Evolutionary conservation across 1,139 yeast genomes (phyloP), one percentile per base, ranked within the genome.

Genomic region (Lodderomyces orthopsilosis): DNA sequence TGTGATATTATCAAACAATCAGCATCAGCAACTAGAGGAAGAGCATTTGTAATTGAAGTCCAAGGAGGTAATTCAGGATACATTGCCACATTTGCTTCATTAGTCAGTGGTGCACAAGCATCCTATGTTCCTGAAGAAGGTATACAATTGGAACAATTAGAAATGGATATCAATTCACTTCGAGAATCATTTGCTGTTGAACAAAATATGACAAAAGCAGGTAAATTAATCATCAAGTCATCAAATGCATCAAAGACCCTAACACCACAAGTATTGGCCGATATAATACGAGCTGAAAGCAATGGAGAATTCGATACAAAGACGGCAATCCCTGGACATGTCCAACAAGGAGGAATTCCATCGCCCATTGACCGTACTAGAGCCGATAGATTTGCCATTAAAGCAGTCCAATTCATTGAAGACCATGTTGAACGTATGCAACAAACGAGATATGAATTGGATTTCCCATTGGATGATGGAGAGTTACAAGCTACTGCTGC

Each of bases 311-410:
- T 90, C 59, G 97, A 91, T 58, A 87, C 95, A 15, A 85, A 95
- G 65, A 90, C 96, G 4, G 98, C 98, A 13, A 83, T 91, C 44
- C 98, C 98, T 10, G 98, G 98, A 23, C 98, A 93, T 61, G 95
- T 90, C 42, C 98, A 93, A 73, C 98, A 93, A 67, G 98, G 98
- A 64, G 96, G 95, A 47, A 79, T 83, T 43, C 98, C 98, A 34
- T 86, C 97, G 3, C 89, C 98, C 6, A 87, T 90, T 65, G 98
- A 93, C 65, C 82, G 98, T 66, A 86, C 91, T 17, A 79, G 93
- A 50, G 96, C 96, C 13, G 85, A 95, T 12, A 79, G 98, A 62
- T 84, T 85, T 63, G 96, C 96, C 4, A 83, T 91, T 51, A 84
- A 81, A 63, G 89, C 96, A 44, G 83, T 90, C 42, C 86, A 87